These are phyloP conservation scores for Avicennia marina DNA, from an alignment of 257 asterid genomes.

Conservation along the genomic window DNA sequence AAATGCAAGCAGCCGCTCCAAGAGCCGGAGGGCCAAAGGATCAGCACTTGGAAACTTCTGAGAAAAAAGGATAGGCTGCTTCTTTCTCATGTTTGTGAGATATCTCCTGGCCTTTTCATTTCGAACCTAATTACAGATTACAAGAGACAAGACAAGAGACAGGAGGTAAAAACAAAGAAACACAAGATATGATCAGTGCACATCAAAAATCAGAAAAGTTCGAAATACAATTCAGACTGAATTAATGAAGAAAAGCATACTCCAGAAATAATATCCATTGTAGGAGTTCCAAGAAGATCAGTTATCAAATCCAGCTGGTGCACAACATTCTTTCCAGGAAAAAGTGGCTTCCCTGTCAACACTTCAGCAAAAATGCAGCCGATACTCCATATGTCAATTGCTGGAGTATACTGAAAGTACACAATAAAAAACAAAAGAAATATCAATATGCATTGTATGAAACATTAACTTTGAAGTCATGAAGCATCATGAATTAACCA, in stretches of 20 bases:
- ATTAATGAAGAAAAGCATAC: constrained; percentile 33
- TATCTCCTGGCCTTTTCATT: constrained; percentile 93
- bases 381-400: constrained; percentile 92
- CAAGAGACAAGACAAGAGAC: not conserved
- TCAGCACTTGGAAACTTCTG: constrained; percentile 84
- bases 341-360: constrained; percentile 80
- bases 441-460: not conserved
- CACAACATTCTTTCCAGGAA: constrained; percentile 90
- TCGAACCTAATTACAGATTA: constrained; percentile 48
- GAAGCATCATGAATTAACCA: too few relatives aligned
- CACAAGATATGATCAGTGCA: not conserved
- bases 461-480: not conserved
- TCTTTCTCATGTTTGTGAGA: constrained; percentile 84
- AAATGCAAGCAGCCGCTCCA: constrained; percentile 77
- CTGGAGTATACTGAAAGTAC: constrained; percentile 74
- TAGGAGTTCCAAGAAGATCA: constrained; percentile 89
- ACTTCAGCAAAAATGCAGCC: constrained; percentile 98
- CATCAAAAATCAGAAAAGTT: not conserved
- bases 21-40: constrained; percentile 59
- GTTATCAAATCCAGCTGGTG: constrained; percentile 94
- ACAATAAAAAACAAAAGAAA: constrained; percentile 4
- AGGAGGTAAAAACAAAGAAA: not conserved
- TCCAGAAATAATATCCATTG: constrained; percentile 75
- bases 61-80: constrained; percentile 63
- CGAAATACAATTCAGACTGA: not conserved